These are phyloP conservation scores for Sicyos edulis DNA, from an alignment of 306 rosid species.

Conservation along the genomic window DNA sequence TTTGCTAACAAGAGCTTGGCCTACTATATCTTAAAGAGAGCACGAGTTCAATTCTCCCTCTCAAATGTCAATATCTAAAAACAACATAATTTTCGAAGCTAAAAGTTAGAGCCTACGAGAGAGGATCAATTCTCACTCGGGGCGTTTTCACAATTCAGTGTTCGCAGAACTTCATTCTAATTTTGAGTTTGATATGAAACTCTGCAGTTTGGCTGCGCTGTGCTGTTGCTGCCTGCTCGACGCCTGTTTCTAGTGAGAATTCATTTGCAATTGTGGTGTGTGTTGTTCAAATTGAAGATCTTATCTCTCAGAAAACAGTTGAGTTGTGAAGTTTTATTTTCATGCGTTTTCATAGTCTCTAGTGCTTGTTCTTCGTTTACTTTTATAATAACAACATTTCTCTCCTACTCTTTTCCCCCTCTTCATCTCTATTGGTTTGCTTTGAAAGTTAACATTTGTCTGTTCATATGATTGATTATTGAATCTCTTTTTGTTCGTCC, in stretches of 20 bases:
- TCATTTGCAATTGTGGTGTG: neutral
- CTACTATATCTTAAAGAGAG: too few relatives aligned
- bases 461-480: too few relatives aligned
- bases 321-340: neutral
- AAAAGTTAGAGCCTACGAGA: too few relatives aligned
- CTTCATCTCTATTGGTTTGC: neutral
- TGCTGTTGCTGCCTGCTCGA: slow-evolving; percentile 95
- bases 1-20: too few relatives aligned
- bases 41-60: too few relatives aligned
- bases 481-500: neutral
- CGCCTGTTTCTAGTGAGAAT: slow-evolving; percentile 61
- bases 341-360: neutral
- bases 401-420: neutral
- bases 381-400: neutral
- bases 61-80: too few relatives aligned
- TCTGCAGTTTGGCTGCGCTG: slow-evolving; percentile 86
- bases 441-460: too few relatives aligned
- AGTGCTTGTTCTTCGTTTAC: slow-evolving; percentile 3
- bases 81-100: too few relatives aligned
- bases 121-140: neutral
- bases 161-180: neutral
- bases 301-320: neutral
- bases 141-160: too few relatives aligned
- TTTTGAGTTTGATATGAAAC: neutral
- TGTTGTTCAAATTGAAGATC: neutral